Evolutionary conservation across 2,329 filamentous ascomycete species (phyloP), one percentile per base, ranked within the genome.

Genomic region (Fonsecaea erecta): DNA sequence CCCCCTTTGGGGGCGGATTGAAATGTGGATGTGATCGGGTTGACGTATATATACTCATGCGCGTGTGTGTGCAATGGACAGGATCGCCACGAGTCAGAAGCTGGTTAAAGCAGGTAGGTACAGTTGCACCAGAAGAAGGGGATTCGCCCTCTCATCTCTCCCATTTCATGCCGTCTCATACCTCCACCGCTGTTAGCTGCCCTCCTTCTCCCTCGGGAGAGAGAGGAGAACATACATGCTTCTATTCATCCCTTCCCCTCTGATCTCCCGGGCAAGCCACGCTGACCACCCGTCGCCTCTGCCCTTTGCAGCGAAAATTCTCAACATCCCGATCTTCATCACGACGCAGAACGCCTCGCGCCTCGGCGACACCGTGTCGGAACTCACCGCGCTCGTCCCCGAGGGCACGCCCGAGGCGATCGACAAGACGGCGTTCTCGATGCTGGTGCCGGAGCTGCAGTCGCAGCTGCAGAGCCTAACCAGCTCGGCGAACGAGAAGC

Each of bases 351-450:
- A 90, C 75, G 85, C 85, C 52, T 82, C 85, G 37, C 90, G 90
- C 61, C 88, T 98, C 2, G 94, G 95, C 73, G 83, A 87, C 68
- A 96, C 91, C 34, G 91, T 95, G 67, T 74, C 88, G 3, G 94
- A 95, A 74, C 85, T 98, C 24, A 77, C 83, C 2, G 81, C 85
- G 69, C 73, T 80, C 0, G 73, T 65, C 74, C 81, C 4, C 78
- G 84, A 46, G 73, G 82, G 79, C 43, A 84, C 52, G 82, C 89
- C 60, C 73, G 82, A 79, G 37, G 83, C 79, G 73, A 81, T 86
- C 71, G 94, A 98, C 83, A 98, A 98, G 81, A 94, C 92, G 4
- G 84, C 86, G 57, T 98, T 98, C 82, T 92, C 88, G 75, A 98
- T 98, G 71, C 35, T 87, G 76, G 87, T 90, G 1, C 90, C 92